A percentile compares a stretch with the other conserved stretches of the same genome.
phyloP scores from a whole-genome alignment of 2,329 filamentous ascomycete species.

The Monilinia aucupariae region DNA sequence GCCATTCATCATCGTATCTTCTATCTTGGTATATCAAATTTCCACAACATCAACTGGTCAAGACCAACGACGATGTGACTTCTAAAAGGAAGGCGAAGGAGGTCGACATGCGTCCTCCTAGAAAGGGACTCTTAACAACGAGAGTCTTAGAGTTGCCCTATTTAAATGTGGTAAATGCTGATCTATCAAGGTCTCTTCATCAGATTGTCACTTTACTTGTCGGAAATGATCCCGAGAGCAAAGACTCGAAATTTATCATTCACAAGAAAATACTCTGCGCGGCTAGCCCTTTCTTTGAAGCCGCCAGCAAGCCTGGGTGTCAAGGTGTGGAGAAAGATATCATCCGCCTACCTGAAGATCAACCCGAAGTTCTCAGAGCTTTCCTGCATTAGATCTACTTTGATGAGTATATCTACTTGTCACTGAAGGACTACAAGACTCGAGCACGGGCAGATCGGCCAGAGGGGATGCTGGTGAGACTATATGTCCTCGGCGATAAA shows the following conservation, averaged over 20 bases:
- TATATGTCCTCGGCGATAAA: not conserved
- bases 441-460: not conserved
- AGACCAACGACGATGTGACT: not conserved
- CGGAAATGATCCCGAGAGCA: conserved; percentile 2
- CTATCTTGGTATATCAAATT: too few species aligned
- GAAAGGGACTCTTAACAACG: not conserved
- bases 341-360: conserved; percentile 12
- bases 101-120: not conserved
- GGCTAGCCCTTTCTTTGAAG: conserved; percentile 18
- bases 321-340: conserved; percentile 4
- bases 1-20: too few species aligned
- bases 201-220: conserved; percentile 15
- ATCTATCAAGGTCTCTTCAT: not conserved
- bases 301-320: conserved; percentile 17
- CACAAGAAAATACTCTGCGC: conserved; percentile 21
- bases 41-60: not conserved
- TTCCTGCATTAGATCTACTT: not conserved
- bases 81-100: not conserved
- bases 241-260: not conserved
- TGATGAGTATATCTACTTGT: not conserved
- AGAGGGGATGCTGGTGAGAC: not conserved
- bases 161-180: not conserved
- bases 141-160: not conserved
- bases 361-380: not conserved
- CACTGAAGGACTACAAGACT: too few species aligned